Evolutionary conservation across 768 basidiomycete species (phyloP), one percentile per base, ranked within the genome.

Genomic region (Tulasnella calospora): DNA sequence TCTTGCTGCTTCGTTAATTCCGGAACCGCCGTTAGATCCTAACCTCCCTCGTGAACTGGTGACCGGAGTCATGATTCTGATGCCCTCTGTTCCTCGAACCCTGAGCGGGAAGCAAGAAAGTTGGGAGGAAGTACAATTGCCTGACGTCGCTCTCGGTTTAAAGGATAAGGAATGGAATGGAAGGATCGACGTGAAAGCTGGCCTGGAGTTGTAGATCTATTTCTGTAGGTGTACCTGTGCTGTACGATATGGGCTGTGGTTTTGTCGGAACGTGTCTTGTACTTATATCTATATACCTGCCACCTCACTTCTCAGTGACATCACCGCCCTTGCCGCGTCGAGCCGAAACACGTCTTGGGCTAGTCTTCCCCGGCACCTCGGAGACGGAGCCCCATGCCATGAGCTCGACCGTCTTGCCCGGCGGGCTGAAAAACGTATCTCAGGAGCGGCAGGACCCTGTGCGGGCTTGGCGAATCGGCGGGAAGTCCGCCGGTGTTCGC

Each of bases 391-490:
- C 51, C 51, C 51, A n/a, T 21, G 21, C 51, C n/a, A 51, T 12
- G 10, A 12, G 3, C 51, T 51, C 10, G 1, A 17, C 15, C 17
- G 44, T 44, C 44, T 12, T 44, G 15, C 17, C 17, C 44, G 44
- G 44, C 44, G 44, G 44, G 44, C 44, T 44, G 44, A 17, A 15
- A 15, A 44, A 15, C 44, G 17, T 1, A 44, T 19, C 13, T 12
- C 44, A 15, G 44, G 13, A 44, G 13, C 17, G 15, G 30, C 27
- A 0, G 30, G 33, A 67, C 61, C 61, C 61, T 35, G 33, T 5
- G 27, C 61, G 61, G 61, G 61, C 61, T 67, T 67, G 61, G 61
- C 61, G 61, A 67, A 19, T n/a, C 61, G 61, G 61, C 61, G 27
- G 61, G 61, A 35, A 30, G 6, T 55, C 6, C 51, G 51, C 21